Conservation (phyloP, 179 eudicot species). For the Corrigiola litoralis region DNA sequence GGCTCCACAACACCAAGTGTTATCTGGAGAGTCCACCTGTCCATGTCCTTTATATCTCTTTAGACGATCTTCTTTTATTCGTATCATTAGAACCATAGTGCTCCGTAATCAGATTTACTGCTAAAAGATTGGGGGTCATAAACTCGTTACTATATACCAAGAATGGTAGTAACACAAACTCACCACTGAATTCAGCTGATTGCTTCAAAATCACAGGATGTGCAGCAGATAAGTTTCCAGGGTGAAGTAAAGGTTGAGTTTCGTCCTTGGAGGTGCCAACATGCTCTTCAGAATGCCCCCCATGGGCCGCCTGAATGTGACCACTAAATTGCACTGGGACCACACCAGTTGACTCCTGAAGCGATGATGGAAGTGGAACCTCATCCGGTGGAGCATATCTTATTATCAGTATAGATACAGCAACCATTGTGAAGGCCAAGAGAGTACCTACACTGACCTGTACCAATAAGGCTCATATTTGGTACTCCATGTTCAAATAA, state of each 20-base stretch:
- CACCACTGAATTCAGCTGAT: conserved; percentile 39
- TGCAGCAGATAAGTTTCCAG: conserved; percentile 24
- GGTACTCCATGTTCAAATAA: not conserved
- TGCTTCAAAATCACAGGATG: conserved; percentile 54
- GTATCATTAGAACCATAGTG: not conserved
- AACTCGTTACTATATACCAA: no score
- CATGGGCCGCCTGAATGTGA: conserved; percentile 23
- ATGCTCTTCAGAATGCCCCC: conserved; percentile 3
- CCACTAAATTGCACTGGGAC: conserved; percentile 36
- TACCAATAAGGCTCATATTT: conserved; percentile 3
- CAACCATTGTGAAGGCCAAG: conserved; percentile 89
- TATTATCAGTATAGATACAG: conserved; percentile 75
- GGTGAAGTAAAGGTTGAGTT: conserved; percentile 31
- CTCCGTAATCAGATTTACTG: not conserved
- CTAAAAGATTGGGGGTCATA: not conserved
- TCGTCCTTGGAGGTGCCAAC: conserved; percentile 30
- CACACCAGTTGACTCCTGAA: conserved; percentile 63
- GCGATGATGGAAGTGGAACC: conserved; percentile 79
- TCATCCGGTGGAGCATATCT: conserved; percentile 88
- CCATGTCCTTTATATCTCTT: not conserved
- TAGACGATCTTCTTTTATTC: not conserved
- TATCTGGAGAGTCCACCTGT: no score
- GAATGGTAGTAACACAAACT: no score
- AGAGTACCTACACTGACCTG: conserved; percentile 98
- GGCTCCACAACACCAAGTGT: no score